These are phyloP conservation scores for Aphanomyces euteiches DNA, from an alignment of 352 stramenopile genomes.

Conservation along the genomic window DNA sequence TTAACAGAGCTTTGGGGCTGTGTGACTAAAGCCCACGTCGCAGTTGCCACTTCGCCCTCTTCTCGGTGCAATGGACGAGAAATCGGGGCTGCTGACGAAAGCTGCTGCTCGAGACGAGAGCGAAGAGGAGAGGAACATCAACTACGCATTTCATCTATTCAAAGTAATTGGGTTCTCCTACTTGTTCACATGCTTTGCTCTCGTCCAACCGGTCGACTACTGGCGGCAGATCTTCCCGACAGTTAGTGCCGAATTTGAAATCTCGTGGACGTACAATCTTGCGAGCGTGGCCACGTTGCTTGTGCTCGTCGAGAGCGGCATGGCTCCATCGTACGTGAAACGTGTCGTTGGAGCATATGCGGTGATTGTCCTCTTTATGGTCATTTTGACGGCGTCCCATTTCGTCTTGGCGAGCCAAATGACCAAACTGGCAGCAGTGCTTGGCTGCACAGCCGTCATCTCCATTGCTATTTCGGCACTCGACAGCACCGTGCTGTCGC, in stretches of 20 bases:
- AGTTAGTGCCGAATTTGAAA: background rate
- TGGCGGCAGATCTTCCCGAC: background rate
- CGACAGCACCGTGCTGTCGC: background rate
- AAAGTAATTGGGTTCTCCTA: background rate
- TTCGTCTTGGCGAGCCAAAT: background rate
- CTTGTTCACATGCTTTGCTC: background rate
- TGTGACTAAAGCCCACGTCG: too few relatives aligned
- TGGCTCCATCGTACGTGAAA: background rate
- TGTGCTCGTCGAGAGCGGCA: background rate
- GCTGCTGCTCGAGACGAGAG: too few relatives aligned
- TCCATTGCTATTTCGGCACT: background rate
- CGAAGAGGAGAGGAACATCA: background rate
- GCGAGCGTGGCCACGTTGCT: background rate
- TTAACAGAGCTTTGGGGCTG: too few relatives aligned
- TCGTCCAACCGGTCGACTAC: slow-evolving; percentile 8
- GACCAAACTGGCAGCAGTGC: background rate
- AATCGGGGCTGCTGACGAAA: too few relatives aligned
- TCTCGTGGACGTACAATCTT: slow-evolving; percentile 6
- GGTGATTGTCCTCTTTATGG: background rate
- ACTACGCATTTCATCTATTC: background rate
- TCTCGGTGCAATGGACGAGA: too few relatives aligned
- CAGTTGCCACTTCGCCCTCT: too few relatives aligned
- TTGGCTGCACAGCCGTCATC: background rate
- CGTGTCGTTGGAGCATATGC: background rate
- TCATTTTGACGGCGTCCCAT: background rate